phyloP scores from a whole-genome alignment of 352 stramenopile species.

The Phytopythium vexans region DNA sequence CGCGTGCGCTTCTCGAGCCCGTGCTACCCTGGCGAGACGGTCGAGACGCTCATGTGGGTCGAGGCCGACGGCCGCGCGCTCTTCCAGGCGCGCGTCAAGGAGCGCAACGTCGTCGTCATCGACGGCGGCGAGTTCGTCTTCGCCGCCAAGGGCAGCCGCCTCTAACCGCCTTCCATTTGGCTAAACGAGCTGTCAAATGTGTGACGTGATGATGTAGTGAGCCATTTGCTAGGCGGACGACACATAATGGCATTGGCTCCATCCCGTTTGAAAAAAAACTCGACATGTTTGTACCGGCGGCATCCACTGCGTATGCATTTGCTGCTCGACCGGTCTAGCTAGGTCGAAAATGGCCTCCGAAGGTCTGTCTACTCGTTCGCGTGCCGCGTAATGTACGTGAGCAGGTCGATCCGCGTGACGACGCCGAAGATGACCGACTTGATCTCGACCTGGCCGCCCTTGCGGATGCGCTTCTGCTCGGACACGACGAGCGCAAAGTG shows the following conservation, averaged over 20 bases:
- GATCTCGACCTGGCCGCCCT: conserved; percentile 58
- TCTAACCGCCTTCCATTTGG: background rate
- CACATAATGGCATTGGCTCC: too few relatives aligned
- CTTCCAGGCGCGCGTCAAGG: conserved; percentile 75
- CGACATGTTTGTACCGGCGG: too few relatives aligned
- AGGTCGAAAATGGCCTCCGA: background rate
- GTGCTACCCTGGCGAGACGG: conserved; percentile 82
- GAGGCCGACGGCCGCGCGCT: conserved; percentile 42
- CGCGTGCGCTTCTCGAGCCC: conserved; percentile 87
- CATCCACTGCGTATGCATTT: too few relatives aligned
- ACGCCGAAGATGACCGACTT: conserved; percentile 94
- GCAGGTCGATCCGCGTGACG: conserved; percentile 95
- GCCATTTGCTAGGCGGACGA: too few relatives aligned
- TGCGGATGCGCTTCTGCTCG: conserved; percentile 90
- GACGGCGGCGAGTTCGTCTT: conserved; percentile 81
- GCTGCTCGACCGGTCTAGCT: too few relatives aligned
- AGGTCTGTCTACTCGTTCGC: conserved; percentile 19
- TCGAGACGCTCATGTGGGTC: conserved; percentile 85
- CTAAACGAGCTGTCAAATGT: too few relatives aligned
- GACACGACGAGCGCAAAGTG: conserved; percentile 95
- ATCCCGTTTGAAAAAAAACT: too few relatives aligned
- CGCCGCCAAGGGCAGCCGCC: background rate
- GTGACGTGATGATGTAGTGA: too few relatives aligned
- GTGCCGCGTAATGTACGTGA: conserved; percentile 92
- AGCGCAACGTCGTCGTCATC: conserved; percentile 72